Base-by-base conservation (phyloP, 176 grass and related monocot species). In the Calamus simplicifolius region DNA sequence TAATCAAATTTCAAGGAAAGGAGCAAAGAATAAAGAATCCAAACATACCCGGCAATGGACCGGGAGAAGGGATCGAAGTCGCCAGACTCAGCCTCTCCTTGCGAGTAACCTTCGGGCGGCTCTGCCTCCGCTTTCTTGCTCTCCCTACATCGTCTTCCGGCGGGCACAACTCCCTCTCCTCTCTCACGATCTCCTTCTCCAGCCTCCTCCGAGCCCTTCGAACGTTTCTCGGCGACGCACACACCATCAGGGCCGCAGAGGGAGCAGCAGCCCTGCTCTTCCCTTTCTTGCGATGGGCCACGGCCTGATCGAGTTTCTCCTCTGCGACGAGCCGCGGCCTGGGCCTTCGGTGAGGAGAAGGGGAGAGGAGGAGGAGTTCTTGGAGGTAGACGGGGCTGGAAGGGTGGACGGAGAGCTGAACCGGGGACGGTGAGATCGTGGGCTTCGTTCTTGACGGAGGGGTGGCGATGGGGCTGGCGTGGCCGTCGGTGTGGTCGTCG, bases 171-270 rank as follows among this genome's bases (percentile, higher is more conserved):
- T 97, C 93, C 73, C 78, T 82, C 68, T 82, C 71, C 51, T 74
- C 71, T 50, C 61, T 58, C 18, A 48, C 68, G 30, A 77, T 56
- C 15, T 77, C 80, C 69, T 77, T 97, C 68, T 97, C 93, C 54
- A 97, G 59, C 72, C 87, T 61, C 49, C 93, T 85, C 69, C 87
- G 65, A 2, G 87, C 75, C 35, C 87, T 48, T 50, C 87, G 57
- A 28, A 29, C 63, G 43, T 81, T 85, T 78, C 92, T 75, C 2
- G 87, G 87, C n/a, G 84, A 97, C 26, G 73, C 76, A 54, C 55
- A 74, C 64, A 29, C 27, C 66, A 5, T 3, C 54, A 66, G 70
- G 12, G 50, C 66, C 50, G 63, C 75, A 26, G 61, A 54, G 1
- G 80, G 14, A 8, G 59, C 67, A 2, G 80, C 51, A 0, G 74